A percentile compares a stretch with the other conserved stretches of the same genome.
Conservation (phyloP, 768 basidiomycete genomes). For the Pleurotus tuoliensis region DNA sequence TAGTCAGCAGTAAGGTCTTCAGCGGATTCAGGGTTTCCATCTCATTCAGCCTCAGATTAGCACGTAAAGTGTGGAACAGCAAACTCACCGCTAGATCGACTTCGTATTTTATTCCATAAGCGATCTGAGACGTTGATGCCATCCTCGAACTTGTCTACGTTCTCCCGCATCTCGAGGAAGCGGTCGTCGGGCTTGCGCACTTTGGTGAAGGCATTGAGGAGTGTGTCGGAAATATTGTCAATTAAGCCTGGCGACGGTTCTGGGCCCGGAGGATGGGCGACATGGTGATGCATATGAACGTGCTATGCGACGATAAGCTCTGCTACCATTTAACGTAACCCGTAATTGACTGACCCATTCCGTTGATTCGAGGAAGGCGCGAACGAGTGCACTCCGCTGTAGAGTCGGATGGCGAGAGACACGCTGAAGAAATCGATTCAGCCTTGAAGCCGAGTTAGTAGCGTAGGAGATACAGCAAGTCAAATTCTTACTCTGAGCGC, state of each 20-base stretch:
- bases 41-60: slow-evolving; percentile 81
- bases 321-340: not conserved
- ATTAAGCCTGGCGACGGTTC: slow-evolving; percentile 78
- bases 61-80: slow-evolving; percentile 16
- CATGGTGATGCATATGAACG: slow-evolving; percentile 95
- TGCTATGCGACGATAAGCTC: slow-evolving; percentile 46
- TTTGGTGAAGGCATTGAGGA: slow-evolving; percentile 92
- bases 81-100: slow-evolving; percentile 82
- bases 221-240: slow-evolving; percentile 93
- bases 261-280: slow-evolving; percentile 87
- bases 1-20: slow-evolving; percentile 98
- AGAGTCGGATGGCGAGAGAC: slow-evolving; percentile 92
- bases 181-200: slow-evolving; percentile 97
- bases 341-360: slow-evolving; percentile 79
- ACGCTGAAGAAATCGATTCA: slow-evolving; percentile 90
- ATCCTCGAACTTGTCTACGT: slow-evolving; percentile 95
- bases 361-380: slow-evolving; percentile 92
- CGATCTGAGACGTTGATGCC: slow-evolving; percentile 81
- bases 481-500: slow-evolving; percentile 67
- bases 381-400: slow-evolving; percentile 85
- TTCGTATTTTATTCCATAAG: slow-evolving; percentile 72
- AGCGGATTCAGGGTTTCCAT: slow-evolving; percentile 72
- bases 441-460: slow-evolving; percentile 38
- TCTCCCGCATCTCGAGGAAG: slow-evolving; percentile 88
- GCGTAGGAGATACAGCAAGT: slow-evolving; percentile 7